Base-by-base conservation (phyloP, 129 eudicot genomes). In the Rutidosis leptorrhynchoides region DNA sequence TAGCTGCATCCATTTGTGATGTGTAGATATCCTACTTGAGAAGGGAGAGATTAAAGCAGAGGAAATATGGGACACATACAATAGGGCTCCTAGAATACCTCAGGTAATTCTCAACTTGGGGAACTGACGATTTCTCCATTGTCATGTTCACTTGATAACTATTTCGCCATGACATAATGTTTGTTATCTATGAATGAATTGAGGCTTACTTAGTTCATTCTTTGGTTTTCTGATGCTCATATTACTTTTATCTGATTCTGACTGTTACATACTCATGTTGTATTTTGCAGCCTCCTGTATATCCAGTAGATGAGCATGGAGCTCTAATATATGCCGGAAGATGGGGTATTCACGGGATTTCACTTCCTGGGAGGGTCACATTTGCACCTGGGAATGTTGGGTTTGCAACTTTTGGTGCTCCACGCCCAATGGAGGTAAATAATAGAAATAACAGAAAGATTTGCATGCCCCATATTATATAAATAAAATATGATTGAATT, bases 381-480 rank as follows among this genome's bases (percentile, higher is more conserved):
- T 91, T 85, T 81, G 80, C 96, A 70, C 98, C 98, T 10, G 98
- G 98, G 57, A 85, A 91, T 83, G 90, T 86, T 48, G 98, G 98
- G 58, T 91, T 87, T 81, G 76, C 89, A 30, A 87, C 98, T 19
- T 91, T 91, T 83, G 98, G 98, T 70, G 95, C 98, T 43, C 98
- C 98, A 24, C 88, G 98, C 43, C 98, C 98, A 1, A 85, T 83
- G 96, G 96, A 85, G 97, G 97, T 90, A 52, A 62, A n/a, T n/a
- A n/a, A n/a, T n/a, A n/a, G n/a, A n/a, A n/a, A n/a, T n/a, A n/a
- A n/a, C n/a, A n/a, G n/a, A n/a, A n/a, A n/a, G n/a, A n/a, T n/a
- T n/a, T n/a, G n/a, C n/a, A n/a, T n/a, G n/a, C n/a, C n/a, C n/a
- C n/a, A n/a, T n/a, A n/a, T n/a, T n/a, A n/a, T n/a, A n/a, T n/a